phyloP scores from a whole-genome alignment of 768 basidiomycete genomes.

The Guyanaporus albipodus region DNA sequence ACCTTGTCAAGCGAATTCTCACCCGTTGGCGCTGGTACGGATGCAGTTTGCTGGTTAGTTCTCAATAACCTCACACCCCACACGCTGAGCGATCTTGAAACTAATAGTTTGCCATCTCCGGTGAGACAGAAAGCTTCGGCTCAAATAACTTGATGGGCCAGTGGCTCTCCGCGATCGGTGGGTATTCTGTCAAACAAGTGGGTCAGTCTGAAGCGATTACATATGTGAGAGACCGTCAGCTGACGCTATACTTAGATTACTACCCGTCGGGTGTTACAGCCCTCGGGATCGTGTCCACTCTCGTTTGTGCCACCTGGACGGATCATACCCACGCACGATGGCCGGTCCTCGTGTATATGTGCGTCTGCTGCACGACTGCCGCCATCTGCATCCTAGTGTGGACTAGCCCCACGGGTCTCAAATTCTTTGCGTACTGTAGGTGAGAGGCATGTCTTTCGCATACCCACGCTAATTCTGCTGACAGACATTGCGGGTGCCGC shows the following conservation, averaged over 20 bases:
- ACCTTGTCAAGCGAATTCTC: conserved; percentile 44
- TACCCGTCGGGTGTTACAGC: conserved; percentile 66
- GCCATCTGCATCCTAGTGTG: conserved; percentile 59
- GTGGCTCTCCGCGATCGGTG: conserved; percentile 59
- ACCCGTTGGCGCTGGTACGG: conserved; percentile 66
- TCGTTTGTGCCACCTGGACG: conserved; percentile 61
- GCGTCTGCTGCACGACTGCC: conserved; percentile 48
- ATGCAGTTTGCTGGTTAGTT: conserved; percentile 55
- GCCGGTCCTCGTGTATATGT: conserved; percentile 65
- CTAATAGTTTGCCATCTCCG: conserved; percentile 60
- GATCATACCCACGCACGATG: conserved; percentile 55
- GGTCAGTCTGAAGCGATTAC: conserved; percentile 31
- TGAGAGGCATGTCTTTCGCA: conserved; percentile 5
- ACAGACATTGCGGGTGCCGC: conserved; percentile 60
- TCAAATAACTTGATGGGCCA: conserved; percentile 74
- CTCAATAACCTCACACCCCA: neutral
- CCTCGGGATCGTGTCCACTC: conserved; percentile 58
- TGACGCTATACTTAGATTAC: conserved; percentile 35
- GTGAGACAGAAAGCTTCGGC: conserved; percentile 65
- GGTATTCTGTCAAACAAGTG: conserved; percentile 60
- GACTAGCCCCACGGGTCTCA: conserved; percentile 55
- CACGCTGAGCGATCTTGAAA: neutral
- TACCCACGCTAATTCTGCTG: neutral
- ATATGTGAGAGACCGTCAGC: neutral
- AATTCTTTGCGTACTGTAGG: conserved; percentile 73